phyloP scores from a whole-genome alignment of 371 early-diverging fungal genomes.

The Rhizopus sp. region DNA sequence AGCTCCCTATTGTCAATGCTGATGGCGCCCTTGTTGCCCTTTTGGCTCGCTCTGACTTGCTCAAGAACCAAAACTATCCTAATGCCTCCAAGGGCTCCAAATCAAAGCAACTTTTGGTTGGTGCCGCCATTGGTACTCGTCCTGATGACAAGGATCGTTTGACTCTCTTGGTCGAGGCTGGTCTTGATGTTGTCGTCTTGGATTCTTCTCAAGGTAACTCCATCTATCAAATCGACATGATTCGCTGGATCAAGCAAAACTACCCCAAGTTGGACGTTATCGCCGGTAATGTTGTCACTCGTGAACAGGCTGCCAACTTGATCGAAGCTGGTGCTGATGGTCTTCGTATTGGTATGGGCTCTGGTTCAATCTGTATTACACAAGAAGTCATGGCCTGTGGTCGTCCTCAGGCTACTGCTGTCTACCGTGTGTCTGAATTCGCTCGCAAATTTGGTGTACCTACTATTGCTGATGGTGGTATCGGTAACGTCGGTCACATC shows the following conservation, averaged over 20 bases:
- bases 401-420: constrained; percentile 96
- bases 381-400: constrained; percentile 99
- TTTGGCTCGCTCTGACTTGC: constrained; percentile 90
- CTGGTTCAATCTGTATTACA: constrained; percentile 97
- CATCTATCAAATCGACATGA: constrained; percentile 92
- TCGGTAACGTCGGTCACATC: constrained; percentile 95
- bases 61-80: constrained; percentile 95
- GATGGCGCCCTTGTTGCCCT: constrained; percentile 84
- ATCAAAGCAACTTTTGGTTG: constrained; percentile 90
- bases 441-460: constrained; percentile 93
- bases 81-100: constrained; percentile 78
- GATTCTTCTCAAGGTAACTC: constrained; percentile 97
- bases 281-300: constrained; percentile 96
- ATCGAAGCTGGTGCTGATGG: constrained; percentile 96
- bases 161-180: constrained; percentile 85
- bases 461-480: constrained; percentile 96
- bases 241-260: constrained; percentile 85
- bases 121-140: constrained; percentile 93
- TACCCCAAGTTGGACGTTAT: constrained; percentile 83
- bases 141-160: constrained; percentile 86
- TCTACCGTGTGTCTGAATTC: constrained; percentile 91
- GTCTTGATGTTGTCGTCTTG: constrained; percentile 91
- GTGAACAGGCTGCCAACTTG: constrained; percentile 90
- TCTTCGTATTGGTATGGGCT: constrained; percentile 96
- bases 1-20: constrained; percentile 91